Conservation (phyloP, 1,284 basidiomycete genomes). For the Vanrija sp. region DNA sequence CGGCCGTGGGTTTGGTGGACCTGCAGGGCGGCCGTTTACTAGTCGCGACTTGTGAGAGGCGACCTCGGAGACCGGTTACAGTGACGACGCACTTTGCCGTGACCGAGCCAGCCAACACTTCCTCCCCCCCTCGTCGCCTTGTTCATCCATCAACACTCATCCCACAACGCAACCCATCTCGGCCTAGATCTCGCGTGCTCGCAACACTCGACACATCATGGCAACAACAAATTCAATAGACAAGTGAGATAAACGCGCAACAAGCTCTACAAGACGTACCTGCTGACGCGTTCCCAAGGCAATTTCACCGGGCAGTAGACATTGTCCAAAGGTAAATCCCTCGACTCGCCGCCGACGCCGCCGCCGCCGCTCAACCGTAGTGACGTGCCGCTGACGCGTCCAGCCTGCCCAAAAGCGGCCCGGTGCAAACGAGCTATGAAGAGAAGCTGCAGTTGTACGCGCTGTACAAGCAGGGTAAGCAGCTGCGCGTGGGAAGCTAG, state of each 20-base stretch:
- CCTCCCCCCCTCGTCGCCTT: too few relatives aligned
- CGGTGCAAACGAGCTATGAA: slow-evolving; percentile 94
- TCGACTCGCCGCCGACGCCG: not conserved
- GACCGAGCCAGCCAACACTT: too few relatives aligned
- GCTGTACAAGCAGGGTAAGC: slow-evolving; percentile 84
- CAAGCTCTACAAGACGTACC: not conserved
- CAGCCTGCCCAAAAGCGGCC: slow-evolving; percentile 81
- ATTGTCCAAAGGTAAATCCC: slow-evolving; percentile 65
- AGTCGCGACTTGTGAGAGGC: too few relatives aligned
- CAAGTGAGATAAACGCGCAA: slow-evolving; percentile 20
- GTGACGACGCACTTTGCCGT: too few relatives aligned
- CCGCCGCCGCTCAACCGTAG: not conserved
- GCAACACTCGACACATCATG: slow-evolving; percentile 3
- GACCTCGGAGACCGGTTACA: too few relatives aligned
- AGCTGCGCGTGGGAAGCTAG: not conserved
- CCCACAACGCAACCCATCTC: not conserved
- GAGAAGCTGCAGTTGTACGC: slow-evolving; percentile 95
- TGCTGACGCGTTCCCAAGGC: slow-evolving; percentile 47
- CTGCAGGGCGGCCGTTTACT: too few relatives aligned
- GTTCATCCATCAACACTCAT: not conserved
- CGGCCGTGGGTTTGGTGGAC: not conserved
- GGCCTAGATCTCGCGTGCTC: too few relatives aligned
- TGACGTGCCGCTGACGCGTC: not conserved
- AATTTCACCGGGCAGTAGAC: slow-evolving; percentile 90
- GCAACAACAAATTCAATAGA: slow-evolving; percentile 18